Conservation (phyloP, 805 yeast genomes). For the Schwanniomyces sp. region DNA sequence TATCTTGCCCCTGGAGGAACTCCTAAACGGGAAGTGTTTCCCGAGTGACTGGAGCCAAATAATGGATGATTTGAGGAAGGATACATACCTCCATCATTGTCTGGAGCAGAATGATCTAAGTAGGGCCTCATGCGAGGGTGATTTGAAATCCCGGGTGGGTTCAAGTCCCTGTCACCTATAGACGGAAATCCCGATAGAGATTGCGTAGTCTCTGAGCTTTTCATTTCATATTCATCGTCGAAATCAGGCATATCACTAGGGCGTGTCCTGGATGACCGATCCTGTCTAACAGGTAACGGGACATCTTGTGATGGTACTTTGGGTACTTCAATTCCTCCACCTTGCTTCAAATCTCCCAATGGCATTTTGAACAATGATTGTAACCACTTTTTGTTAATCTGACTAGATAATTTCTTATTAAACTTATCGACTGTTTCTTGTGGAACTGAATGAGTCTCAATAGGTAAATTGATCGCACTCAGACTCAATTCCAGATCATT, state of each 20-base stretch:
- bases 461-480: neutral
- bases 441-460: neutral
- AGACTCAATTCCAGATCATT: neutral
- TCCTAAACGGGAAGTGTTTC: conserved; percentile 28
- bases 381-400: conserved; percentile 4
- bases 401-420: neutral
- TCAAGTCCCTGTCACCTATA: conserved; percentile 52
- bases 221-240: conserved; percentile 51
- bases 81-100: conserved; percentile 51
- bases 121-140: conserved; percentile 45
- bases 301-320: neutral
- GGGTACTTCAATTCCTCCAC: neutral
- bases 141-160: conserved; percentile 43
- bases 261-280: conserved; percentile 3
- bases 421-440: neutral
- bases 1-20: conserved; percentile 50
- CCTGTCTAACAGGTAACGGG: neutral
- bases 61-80: conserved; percentile 54
- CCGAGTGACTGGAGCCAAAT: conserved; percentile 30
- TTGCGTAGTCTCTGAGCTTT: conserved; percentile 3
- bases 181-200: conserved; percentile 16
- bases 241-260: conserved; percentile 50
- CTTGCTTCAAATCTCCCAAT: neutral
- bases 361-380: conserved; percentile 5
- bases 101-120: conserved; percentile 39